Base-by-base conservation (phyloP, 1,284 basidiomycete species). In the Trichosporon inkin region DNA sequence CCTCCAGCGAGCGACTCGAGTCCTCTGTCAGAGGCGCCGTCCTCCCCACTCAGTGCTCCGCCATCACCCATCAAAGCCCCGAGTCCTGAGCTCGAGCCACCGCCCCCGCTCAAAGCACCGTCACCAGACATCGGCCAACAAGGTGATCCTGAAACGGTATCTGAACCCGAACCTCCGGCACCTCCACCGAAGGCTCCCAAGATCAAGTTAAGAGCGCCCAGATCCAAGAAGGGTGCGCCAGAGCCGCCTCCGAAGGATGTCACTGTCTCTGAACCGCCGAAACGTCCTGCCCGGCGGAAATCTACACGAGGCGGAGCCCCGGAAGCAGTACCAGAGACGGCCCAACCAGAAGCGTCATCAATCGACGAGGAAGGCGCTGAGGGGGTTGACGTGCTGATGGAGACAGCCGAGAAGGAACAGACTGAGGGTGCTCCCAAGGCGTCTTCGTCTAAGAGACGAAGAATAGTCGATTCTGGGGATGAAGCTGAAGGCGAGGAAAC, bases 21-120 rank as follows among this genome's bases (percentile, higher is more conserved):
- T 32, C 44, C 44, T 22, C 44, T 49, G 44, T 49, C 44, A 24
- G 44, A 49, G 44, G 44, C 44, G 44, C 44, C 44, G 22, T 49
- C 44, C 14, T 49, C 44, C 8, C 44, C 44, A 3, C 44, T 49
- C 22, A 49, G 44, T 14, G 44, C 44, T 7, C 28, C 44, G 44
- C 44, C 44, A 7, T 49, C 44, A 2, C 44, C 44, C 14, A 24
- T 49, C 44, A 49, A 49, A 22, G 44, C 44, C 28, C 44, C 44
- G 8, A 49, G 14, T 49, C 44, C 44, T 32, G 44, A 49, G 44
- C 44, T 49, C 28, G 44, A 49, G 24, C 44, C n/a, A n/a, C n/a
- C 44, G 11, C 6, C 36, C 28, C 44, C 44, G 28, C 44, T 49
- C 22, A 28, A 22, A 49, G 44, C 44, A n/a, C 44, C 44, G 13